phyloP scores from a whole-genome alignment of 1,139 yeast genomes.

The Casaregolazyma suthepensis region DNA sequence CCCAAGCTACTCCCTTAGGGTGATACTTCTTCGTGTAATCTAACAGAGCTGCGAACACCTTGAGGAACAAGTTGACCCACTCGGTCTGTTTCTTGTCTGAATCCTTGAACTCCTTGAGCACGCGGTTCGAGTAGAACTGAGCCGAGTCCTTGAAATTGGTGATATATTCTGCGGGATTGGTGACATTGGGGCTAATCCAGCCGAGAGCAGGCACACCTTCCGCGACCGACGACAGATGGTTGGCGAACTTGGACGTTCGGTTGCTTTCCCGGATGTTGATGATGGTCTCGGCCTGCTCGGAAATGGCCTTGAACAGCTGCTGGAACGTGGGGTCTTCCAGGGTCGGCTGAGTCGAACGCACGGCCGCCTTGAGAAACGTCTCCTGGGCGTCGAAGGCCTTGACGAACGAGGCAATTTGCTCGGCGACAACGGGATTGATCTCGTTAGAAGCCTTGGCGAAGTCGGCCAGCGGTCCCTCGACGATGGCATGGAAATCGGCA shows the following conservation, averaged over 20 bases:
- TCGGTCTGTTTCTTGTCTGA: constrained; percentile 60
- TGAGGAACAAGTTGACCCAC: constrained; percentile 69
- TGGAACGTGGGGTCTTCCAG: constrained; percentile 43
- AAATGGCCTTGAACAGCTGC: constrained; percentile 62
- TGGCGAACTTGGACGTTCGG: constrained; percentile 56
- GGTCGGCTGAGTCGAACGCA: constrained; percentile 60
- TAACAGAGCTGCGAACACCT: constrained; percentile 62
- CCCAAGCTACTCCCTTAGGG: constrained; percentile 78
- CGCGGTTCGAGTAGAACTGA: constrained; percentile 89
- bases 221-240: constrained; percentile 74
- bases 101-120: constrained; percentile 75
- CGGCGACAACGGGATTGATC: constrained; percentile 58
- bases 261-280: constrained; percentile 65
- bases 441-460: constrained; percentile 51
- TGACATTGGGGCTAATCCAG: constrained; percentile 65
- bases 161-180: constrained; percentile 64
- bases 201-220: constrained; percentile 90
- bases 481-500: constrained; percentile 48
- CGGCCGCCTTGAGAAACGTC: constrained; percentile 53
- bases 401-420: constrained; percentile 51
- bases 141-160: constrained; percentile 87
- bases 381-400: constrained; percentile 59
- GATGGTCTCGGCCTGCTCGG: constrained; percentile 52
- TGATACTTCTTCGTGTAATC: constrained; percentile 71
- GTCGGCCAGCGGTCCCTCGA: constrained; percentile 52